These are phyloP conservation scores for Paraphaeosphaeria minitans DNA, from an alignment of 2,329 filamentous ascomycete species.

Conservation along the genomic window DNA sequence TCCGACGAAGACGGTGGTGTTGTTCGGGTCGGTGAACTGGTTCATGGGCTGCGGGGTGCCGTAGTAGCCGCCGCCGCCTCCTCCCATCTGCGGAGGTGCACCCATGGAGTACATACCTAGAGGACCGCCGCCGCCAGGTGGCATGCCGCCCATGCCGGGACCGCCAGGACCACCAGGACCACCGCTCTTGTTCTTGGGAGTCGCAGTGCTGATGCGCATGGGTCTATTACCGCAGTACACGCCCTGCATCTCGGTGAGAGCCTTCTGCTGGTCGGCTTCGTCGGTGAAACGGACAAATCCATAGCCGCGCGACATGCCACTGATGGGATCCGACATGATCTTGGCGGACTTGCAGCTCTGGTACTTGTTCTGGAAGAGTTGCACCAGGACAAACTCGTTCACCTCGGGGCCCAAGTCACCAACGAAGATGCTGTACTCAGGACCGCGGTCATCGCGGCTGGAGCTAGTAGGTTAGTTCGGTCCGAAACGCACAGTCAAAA, in stretches of 20 bases:
- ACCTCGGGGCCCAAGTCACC: conserved; percentile 97
- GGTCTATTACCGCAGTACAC: conserved; percentile 98
- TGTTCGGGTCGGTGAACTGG: conserved; percentile 99
- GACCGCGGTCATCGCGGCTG: conserved; percentile 87
- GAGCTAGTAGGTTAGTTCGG: conserved; percentile 25
- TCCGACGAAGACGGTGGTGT: conserved; percentile 98
- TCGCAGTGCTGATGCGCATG: conserved; percentile 98
- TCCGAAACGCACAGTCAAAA: conserved; percentile 8
- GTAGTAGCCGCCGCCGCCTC: conserved; percentile 56
- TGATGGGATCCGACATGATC: conserved; percentile 99
- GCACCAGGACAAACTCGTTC: conserved; percentile 97
- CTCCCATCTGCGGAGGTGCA: conserved; percentile 66
- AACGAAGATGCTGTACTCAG: conserved; percentile 97
- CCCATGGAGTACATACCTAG: conserved; percentile 73
- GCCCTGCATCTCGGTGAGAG: conserved; percentile 96
- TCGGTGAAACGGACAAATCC: conserved; percentile 97
- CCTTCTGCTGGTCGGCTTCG: conserved; percentile 93
- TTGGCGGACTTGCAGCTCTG: conserved; percentile 98
- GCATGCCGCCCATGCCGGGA: conserved; percentile 58
- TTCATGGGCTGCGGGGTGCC: conserved; percentile 83
- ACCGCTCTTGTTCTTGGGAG: conserved; percentile 84
- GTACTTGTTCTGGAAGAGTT: conserved; percentile 95
- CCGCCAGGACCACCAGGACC: conserved; percentile 59
- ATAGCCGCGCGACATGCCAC: conserved; percentile 95
- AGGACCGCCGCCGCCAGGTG: conserved; percentile 53